phyloP scores from a whole-genome alignment of 2,329 filamentous ascomycete genomes.

The Chrysoporthe deuterocubensis region DNA sequence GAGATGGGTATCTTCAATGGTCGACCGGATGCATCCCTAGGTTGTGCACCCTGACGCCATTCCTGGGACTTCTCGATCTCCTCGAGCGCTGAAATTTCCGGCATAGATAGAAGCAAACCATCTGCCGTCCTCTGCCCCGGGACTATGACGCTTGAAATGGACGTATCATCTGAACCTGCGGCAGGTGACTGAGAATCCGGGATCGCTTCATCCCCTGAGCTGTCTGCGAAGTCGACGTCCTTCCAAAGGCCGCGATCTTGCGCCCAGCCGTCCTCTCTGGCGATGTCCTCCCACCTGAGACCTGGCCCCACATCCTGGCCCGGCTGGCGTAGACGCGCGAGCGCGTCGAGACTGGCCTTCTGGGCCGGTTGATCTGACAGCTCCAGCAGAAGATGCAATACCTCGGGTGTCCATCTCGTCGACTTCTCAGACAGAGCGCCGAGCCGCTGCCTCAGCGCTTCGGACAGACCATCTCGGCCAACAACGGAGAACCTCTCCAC shows the following conservation, averaged over 20 bases:
- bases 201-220: constrained; percentile 63
- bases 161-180: constrained; percentile 35
- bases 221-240: constrained; percentile 69
- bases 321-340: constrained; percentile 58
- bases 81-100: constrained; percentile 40
- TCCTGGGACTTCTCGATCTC: constrained; percentile 48
- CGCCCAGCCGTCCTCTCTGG: constrained; percentile 74
- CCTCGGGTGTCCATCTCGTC: constrained; percentile 76
- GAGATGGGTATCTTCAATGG: constrained; percentile 56
- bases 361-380: constrained; percentile 80
- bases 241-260: constrained; percentile 71
- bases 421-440: constrained; percentile 36
- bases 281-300: constrained; percentile 80
- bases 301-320: constrained; percentile 48
- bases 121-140: constrained; percentile 35
- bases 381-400: constrained; percentile 76
- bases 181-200: constrained; percentile 43
- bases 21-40: constrained; percentile 38
- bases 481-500: constrained; percentile 86
- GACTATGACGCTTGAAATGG: constrained; percentile 36
- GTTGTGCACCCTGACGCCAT: constrained; percentile 44
- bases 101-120: constrained; percentile 38
- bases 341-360: constrained; percentile 66
- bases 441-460: constrained; percentile 59
- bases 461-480: constrained; percentile 77